Percentiles rank a stretch among this genome's conserved stretches.
Conservation (phyloP, 345 rosid genomes). For the Odontarrhena argentea region DNA sequence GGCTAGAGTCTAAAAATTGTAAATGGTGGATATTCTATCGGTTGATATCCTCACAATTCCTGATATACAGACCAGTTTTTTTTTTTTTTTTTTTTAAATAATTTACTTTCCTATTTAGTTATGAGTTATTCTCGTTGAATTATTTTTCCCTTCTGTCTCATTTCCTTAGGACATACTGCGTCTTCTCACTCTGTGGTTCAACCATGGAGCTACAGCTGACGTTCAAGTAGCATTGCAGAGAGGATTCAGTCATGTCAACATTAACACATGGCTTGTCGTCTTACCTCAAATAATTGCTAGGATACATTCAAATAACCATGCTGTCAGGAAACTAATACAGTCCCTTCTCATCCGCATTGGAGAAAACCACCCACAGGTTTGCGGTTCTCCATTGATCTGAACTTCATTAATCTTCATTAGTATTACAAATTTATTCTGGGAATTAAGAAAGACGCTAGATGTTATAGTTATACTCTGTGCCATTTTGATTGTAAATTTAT, state of each 20-base stretch:
- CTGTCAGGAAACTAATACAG: slow-evolving; percentile 93
- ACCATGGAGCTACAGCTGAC: slow-evolving; percentile 90
- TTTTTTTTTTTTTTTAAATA: not conserved
- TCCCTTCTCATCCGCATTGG: slow-evolving; percentile 95
- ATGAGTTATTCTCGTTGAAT: slow-evolving; percentile 15
- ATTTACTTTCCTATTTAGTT: not conserved
- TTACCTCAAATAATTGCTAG: slow-evolving; percentile 99
- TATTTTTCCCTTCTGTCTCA: slow-evolving; percentile 11
- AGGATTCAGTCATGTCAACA: slow-evolving; percentile 88
- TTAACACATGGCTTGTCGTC: slow-evolving; percentile 96
- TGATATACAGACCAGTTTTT: not conserved
- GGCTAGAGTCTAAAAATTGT: slow-evolving; percentile 8
- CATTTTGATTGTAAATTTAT: slow-evolving; percentile 19
- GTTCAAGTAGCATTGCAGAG: slow-evolving; percentile 85
- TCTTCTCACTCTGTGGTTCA: slow-evolving; percentile 97
- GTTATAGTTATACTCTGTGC: slow-evolving; percentile 15
- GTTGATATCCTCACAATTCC: slow-evolving; percentile 5
- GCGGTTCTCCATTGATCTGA: slow-evolving; percentile 28
- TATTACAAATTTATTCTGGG: slow-evolving; percentile 19
- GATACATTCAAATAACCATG: slow-evolving; percentile 93
- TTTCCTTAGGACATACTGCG: slow-evolving; percentile 93
- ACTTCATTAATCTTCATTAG: slow-evolving; percentile 1
- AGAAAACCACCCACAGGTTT: slow-evolving; percentile 95
- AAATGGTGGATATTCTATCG: not conserved
- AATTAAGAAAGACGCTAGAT: not conserved